Conservation (phyloP, 495 filamentous ascomycete species). For the Penicillium daleae region DNA sequence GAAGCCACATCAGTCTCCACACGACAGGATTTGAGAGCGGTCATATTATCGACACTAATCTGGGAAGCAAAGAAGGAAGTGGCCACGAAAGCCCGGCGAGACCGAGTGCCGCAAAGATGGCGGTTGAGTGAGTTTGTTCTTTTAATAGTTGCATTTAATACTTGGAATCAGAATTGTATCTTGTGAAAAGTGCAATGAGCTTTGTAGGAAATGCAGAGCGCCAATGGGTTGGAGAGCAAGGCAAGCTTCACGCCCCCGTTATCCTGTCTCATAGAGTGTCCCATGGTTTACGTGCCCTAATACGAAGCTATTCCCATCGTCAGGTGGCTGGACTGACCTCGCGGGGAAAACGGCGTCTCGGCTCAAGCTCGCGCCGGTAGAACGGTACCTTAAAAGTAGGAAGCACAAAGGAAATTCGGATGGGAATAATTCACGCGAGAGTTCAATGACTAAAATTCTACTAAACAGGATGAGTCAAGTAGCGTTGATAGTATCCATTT, state of each 20-base stretch:
- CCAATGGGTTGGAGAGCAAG: too few species aligned
- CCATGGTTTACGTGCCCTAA: too few species aligned
- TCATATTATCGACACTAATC: background rate
- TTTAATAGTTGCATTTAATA: background rate
- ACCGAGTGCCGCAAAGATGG: background rate
- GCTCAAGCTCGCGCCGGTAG: background rate
- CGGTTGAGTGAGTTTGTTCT: too few species aligned
- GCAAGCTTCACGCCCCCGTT: too few species aligned
- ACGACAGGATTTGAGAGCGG: background rate
- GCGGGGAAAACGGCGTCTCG: background rate
- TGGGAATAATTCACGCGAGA: background rate
- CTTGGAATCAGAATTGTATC: slow-evolving; percentile 13
- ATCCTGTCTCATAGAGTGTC: too few species aligned
- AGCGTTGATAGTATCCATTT: background rate
- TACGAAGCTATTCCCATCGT: background rate
- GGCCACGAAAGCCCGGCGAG: background rate
- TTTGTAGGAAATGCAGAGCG: background rate
- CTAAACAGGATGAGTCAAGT: background rate
- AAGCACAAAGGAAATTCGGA: background rate
- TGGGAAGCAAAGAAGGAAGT: background rate
- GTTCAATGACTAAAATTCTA: background rate
- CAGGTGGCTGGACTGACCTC: background rate
- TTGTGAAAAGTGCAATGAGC: background rate
- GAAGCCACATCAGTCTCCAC: slow-evolving; percentile 9
- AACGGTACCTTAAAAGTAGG: background rate